Evolutionary conservation across 352 stramenopile species (phyloP).

Genomic region (Globisporangium heterothallicum): DNA sequence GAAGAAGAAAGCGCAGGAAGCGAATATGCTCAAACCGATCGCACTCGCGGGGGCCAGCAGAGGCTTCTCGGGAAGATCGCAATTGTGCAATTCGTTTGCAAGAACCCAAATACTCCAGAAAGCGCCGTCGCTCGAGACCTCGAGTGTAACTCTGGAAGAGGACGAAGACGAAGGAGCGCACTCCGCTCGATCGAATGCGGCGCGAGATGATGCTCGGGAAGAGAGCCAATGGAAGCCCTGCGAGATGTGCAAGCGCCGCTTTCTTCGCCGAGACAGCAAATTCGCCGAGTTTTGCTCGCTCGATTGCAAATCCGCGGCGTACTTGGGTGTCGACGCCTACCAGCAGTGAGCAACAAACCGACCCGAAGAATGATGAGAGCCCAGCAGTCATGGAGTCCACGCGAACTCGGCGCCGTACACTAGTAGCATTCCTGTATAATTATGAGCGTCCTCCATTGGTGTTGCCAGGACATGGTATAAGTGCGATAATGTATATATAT

Average conservation of each 20-base stretch:
- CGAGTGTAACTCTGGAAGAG: conserved; percentile 7
- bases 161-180: neutral
- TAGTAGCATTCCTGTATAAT: too few relatives aligned
- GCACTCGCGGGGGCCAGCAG: conserved; percentile 29
- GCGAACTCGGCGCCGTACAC: too few relatives aligned
- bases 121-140: neutral
- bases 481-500: too few relatives aligned
- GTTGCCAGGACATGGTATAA: too few relatives aligned
- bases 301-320: conserved; percentile 37
- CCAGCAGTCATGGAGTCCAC: too few relatives aligned
- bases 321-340: conserved; percentile 14
- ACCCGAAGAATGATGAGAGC: too few relatives aligned
- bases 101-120: conserved; percentile 15
- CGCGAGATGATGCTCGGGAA: neutral
- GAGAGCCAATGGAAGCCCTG: conserved; percentile 23
- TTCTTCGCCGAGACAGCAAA: conserved; percentile 21
- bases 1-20: conserved; percentile 13
- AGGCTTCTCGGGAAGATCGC: conserved; percentile 28
- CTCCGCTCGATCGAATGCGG: too few relatives aligned
- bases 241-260: conserved; percentile 31
- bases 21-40: conserved; percentile 23
- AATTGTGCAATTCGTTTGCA: conserved; percentile 31
- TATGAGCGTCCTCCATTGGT: too few relatives aligned
- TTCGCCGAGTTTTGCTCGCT: conserved; percentile 33
- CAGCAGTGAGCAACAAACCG: neutral